These are phyloP conservation scores for Diplotaxis tenuifolia DNA, from an alignment of 345 rosid species.

Conservation along the genomic window DNA sequence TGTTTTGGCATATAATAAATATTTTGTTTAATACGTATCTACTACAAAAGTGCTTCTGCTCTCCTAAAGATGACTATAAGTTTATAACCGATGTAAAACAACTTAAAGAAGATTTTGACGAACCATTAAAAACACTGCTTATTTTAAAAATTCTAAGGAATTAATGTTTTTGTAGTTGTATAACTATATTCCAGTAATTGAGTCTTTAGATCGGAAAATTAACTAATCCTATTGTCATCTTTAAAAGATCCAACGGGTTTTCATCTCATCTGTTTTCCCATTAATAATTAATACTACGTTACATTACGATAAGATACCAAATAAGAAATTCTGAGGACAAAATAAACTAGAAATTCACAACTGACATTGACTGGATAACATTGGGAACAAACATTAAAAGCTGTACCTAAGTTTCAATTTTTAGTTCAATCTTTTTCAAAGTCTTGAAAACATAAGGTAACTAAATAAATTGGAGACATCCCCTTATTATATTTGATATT, in stretches of 20 bases:
- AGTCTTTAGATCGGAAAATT: not conserved
- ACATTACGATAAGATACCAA: not conserved
- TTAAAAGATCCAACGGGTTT: not conserved
- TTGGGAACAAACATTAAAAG: constrained; percentile 4
- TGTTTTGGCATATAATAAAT: not conserved
- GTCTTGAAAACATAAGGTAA: not conserved
- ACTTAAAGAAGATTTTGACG: not conserved
- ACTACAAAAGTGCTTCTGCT: not conserved
- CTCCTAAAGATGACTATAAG: not conserved
- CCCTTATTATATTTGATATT: not conserved
- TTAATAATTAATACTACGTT: not conserved
- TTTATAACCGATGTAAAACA: not conserved
- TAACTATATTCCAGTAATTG: not conserved
- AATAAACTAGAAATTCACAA: not conserved
- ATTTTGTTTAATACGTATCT: not conserved
- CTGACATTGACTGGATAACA: not conserved
- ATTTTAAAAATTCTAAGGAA: not conserved
- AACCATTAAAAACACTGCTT: not conserved
- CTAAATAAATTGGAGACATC: not conserved
- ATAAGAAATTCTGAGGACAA: not conserved
- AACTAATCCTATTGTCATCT: not conserved
- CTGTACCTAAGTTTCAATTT: not conserved
- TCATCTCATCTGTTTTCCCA: not conserved
- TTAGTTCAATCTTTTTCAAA: not conserved
- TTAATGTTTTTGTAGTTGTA: not conserved